phyloP scores from a whole-genome alignment of 768 basidiomycete genomes.

The Coprinopsis strossmayeri region DNA sequence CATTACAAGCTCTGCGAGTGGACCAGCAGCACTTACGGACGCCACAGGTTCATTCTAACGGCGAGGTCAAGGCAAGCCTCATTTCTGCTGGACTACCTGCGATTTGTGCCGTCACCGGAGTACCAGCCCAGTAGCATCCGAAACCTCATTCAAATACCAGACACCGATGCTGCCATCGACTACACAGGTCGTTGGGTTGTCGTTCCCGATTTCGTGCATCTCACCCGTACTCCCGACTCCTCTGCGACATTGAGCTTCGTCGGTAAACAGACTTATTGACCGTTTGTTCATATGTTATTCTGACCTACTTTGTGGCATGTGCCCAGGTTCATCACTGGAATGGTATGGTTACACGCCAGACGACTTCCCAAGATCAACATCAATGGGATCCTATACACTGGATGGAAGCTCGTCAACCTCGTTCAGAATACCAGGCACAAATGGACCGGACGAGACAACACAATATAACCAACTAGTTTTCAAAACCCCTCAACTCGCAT shows the following conservation, averaged over 20 bases:
- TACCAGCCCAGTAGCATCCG: background rate
- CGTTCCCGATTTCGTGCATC: background rate
- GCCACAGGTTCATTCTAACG: background rate
- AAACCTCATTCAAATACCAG: background rate
- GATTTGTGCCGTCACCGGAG: background rate
- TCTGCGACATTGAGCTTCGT: background rate
- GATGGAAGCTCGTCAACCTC: background rate
- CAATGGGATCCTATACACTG: background rate
- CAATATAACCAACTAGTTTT: background rate
- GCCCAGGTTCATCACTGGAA: background rate
- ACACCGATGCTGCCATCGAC: background rate
- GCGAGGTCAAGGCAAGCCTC: background rate
- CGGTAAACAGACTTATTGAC: background rate
- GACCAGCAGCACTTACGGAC: background rate
- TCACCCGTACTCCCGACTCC: background rate
- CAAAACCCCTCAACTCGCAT: background rate
- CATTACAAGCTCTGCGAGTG: constrained; percentile 1
- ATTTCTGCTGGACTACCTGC: background rate
- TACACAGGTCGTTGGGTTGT: background rate
- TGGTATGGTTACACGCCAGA: constrained; percentile 1
- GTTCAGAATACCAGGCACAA: background rate
- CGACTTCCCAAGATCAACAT: background rate
- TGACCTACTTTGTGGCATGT: background rate
- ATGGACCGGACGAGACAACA: background rate
- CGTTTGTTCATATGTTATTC: background rate